Evolutionary conservation across 805 yeast genomes (phyloP).

Genomic region (Starmerella davenportii): DNA sequence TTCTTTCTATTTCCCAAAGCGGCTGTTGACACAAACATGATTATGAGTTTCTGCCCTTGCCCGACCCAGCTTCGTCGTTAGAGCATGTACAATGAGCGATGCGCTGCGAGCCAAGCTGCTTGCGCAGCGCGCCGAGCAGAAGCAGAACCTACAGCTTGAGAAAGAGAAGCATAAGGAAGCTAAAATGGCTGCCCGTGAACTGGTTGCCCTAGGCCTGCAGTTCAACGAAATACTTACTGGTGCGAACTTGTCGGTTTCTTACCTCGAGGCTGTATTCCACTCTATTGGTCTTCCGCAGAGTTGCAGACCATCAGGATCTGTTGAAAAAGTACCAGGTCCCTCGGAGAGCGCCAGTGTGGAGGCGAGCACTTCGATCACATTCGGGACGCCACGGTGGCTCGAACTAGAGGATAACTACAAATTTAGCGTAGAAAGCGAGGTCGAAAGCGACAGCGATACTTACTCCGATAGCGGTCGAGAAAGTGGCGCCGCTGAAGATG

Average conservation of each 20-base stretch:
- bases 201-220: slow-evolving; percentile 17
- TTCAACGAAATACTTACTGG: slow-evolving; percentile 16
- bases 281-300: slow-evolving; percentile 2
- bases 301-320: too few species aligned
- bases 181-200: slow-evolving; percentile 12
- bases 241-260: slow-evolving; percentile 2
- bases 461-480: too few species aligned
- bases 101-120: slow-evolving; percentile 14
- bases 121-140: slow-evolving; percentile 12
- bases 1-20: too few species aligned
- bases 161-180: slow-evolving; percentile 6
- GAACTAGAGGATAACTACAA: slow-evolving; percentile 1
- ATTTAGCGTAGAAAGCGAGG: slow-evolving; percentile 1
- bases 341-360: background rate
- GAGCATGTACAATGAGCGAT: slow-evolving; percentile 3
- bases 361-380: background rate
- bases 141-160: slow-evolving; percentile 2
- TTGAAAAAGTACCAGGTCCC: background rate
- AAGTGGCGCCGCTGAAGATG: too few species aligned
- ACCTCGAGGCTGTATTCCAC: slow-evolving; percentile 4
- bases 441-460: slow-evolving; percentile 3
- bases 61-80: too few species aligned
- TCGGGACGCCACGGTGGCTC: slow-evolving; percentile 12
- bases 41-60: too few species aligned
- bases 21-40: too few species aligned